Percentiles rank a stretch among this genome's conserved stretches.
phyloP scores from a whole-genome alignment of 2,329 filamentous ascomycete species.

The Penicillium sp. region DNA sequence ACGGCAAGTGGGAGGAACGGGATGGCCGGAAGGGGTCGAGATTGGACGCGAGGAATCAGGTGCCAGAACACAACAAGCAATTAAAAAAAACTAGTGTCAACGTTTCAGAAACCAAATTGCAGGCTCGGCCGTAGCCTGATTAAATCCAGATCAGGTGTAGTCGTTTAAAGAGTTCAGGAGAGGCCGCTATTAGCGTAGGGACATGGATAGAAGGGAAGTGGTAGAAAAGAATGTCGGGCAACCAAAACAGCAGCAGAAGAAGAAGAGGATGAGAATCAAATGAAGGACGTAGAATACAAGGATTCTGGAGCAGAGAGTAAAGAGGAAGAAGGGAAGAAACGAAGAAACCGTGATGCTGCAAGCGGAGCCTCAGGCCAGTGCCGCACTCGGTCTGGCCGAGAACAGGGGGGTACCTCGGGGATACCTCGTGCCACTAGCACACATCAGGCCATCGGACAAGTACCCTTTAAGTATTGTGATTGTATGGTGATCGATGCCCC shows the following conservation, averaged over 20 bases:
- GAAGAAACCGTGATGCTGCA: conserved; percentile 16
- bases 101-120: conserved; percentile 20
- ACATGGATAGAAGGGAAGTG: conserved; percentile 12
- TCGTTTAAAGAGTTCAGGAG: conserved; percentile 22
- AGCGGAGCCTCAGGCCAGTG: conserved; percentile 25
- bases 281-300: conserved; percentile 16
- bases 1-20: conserved; percentile 1
- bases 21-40: conserved; percentile 22
- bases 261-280: conserved; percentile 15
- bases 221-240: conserved; percentile 13
- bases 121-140: conserved; percentile 28
- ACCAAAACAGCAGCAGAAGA: conserved; percentile 15
- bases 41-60: conserved; percentile 18
- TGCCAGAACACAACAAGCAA: conserved; percentile 11
- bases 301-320: not conserved
- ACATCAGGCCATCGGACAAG: not conserved
- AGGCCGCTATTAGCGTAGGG: conserved; percentile 7
- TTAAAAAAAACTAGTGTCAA: conserved; percentile 18
- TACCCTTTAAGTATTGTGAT: conserved; percentile 1
- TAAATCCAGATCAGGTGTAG: conserved; percentile 25
- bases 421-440: conserved; percentile 6
- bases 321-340: not conserved
- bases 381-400: conserved; percentile 27
- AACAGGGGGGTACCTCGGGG: conserved; percentile 15
- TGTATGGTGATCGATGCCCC: not conserved